These are phyloP conservation scores for Acorus calamus DNA, from an alignment of 106 monocot genomes.

Conservation along the genomic window DNA sequence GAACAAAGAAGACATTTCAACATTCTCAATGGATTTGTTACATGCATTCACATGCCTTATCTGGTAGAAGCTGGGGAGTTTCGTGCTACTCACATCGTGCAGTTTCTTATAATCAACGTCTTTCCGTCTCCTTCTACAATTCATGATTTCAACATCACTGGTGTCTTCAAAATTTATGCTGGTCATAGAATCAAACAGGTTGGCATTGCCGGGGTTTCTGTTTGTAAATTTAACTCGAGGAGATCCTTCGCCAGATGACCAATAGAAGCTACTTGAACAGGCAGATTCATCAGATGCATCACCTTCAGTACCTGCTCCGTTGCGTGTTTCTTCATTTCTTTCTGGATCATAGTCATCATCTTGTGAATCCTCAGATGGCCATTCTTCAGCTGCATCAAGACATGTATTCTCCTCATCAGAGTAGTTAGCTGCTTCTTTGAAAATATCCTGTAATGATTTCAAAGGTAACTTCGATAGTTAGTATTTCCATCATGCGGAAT, in stretches of 20 bases:
- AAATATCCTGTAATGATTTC: slow-evolving; percentile 49
- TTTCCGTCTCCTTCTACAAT: slow-evolving; percentile 39
- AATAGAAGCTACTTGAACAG: slow-evolving; percentile 9
- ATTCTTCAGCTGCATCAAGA: slow-evolving; percentile 40
- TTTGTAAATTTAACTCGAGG: slow-evolving; percentile 8
- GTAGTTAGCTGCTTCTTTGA: slow-evolving; percentile 45
- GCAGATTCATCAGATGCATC: slow-evolving; percentile 33
- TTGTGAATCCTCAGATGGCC: slow-evolving; percentile 85
- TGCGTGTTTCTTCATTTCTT: slow-evolving; percentile 12
- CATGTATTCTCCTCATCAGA: slow-evolving; percentile 22
- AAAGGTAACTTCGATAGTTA: background rate
- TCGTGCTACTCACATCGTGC: slow-evolving; percentile 60
- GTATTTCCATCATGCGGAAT: background rate
- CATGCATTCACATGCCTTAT: too few species aligned
- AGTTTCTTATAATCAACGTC: slow-evolving; percentile 82
- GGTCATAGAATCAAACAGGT: slow-evolving; percentile 16
- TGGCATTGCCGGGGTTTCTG: background rate
- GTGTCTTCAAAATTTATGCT: slow-evolving; percentile 28
- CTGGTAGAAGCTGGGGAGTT: too few species aligned
- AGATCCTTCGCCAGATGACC: slow-evolving; percentile 1
- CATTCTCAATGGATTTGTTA: too few species aligned
- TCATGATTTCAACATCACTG: slow-evolving; percentile 26
- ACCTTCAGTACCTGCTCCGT: slow-evolving; percentile 21
- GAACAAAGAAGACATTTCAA: too few species aligned
- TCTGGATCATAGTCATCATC: slow-evolving; percentile 85